Base-by-base conservation (phyloP, 106 monocot species). In the Acorus gramineus region DNA sequence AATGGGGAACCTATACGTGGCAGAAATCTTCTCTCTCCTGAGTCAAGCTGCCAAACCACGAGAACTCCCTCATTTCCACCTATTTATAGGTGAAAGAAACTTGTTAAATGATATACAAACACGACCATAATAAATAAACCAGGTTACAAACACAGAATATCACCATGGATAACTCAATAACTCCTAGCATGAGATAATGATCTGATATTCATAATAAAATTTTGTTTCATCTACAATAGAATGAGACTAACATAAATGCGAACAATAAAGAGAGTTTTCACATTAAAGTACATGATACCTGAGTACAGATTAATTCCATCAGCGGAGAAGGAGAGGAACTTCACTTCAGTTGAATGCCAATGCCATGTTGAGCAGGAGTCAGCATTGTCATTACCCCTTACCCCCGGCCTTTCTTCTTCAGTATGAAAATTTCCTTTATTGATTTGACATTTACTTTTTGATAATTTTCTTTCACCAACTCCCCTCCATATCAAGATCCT, bases 1-100 rank as follows among this genome's bases (percentile, higher is more conserved):
- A 96, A 79, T 57, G 91, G 91, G 2, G 96, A 80, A 59, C 87
- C 91, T 45, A 96, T 45, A 14, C 87, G 81, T 66, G 96, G 87
- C 73, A 87, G 82, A 59, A 78, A 91, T 66, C 73, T 96, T 73
- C 77, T 87, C 73, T 85, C 91, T 50, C 91, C 96, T 4, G 81
- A 91, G 69, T 90, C 96, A 71, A 96, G 64, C 69, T 96, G 96
- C 96, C 96, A 96, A 61, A 96, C 75, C 5, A 91, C 96, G 65
- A 96, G 80, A 57, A 91, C 96, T 52, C 96, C 96, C 81, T 96
- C 96, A 57, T 79, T 85, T 77, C 80, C 92, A 71, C 98, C 98
- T 92, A 70, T 70, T 53, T 54, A 43, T 2, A 8, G 14, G 57
- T 11, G 28, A 8, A 71, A 7, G 12, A 59, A 56, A 57, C 52